Percentiles rank a stretch among this genome's conserved stretches.
Evolutionary conservation across 768 basidiomycete genomes (phyloP).

Genomic region (Pulveroboletus sp.): DNA sequence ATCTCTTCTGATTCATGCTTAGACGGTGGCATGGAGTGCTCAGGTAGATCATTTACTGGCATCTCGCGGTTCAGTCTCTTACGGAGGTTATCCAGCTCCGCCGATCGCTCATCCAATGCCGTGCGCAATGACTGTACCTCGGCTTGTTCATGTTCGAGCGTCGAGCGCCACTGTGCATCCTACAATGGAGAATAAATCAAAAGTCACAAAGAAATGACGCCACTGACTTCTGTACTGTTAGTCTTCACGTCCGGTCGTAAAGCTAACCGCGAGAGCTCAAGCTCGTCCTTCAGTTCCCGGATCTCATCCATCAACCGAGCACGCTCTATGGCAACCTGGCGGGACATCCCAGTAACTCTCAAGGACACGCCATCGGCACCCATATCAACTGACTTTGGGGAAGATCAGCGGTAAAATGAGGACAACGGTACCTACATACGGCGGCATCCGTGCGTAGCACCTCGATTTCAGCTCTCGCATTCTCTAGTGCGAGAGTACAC

Average conservation of each 20-base stretch:
- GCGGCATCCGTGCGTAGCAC: slow-evolving; percentile 63
- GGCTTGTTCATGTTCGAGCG: slow-evolving; percentile 30
- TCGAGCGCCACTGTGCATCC: slow-evolving; percentile 28
- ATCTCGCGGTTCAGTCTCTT: slow-evolving; percentile 61
- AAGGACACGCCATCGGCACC: slow-evolving; percentile 40
- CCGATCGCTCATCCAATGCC: slow-evolving; percentile 35
- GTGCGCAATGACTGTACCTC: slow-evolving; percentile 29
- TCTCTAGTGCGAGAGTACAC: slow-evolving; percentile 82
- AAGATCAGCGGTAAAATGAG: slow-evolving; percentile 9
- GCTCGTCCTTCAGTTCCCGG: slow-evolving; percentile 42
- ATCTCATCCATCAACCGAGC: slow-evolving; percentile 53
- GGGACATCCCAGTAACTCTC: slow-evolving; percentile 44
- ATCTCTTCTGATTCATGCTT: slow-evolving; percentile 66
- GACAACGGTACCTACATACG: slow-evolving; percentile 41
- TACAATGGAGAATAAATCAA: slow-evolving; percentile 3
- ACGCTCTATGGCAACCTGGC: slow-evolving; percentile 48
- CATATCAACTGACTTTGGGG: slow-evolving; percentile 43
- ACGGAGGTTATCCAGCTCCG: slow-evolving; percentile 52
- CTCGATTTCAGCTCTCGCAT: slow-evolving; percentile 89
- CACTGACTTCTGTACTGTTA: slow-evolving; percentile 27
- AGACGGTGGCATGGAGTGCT: slow-evolving; percentile 31
- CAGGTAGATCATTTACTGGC: slow-evolving; percentile 38
- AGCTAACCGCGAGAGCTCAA: slow-evolving; percentile 37
- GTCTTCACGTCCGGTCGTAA: slow-evolving; percentile 17
- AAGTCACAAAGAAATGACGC: neutral